A percentile compares a stretch with the other conserved stretches of the same genome.
phyloP scores from a whole-genome alignment of 257 asterid genomes.

The Lantana camara region DNA sequence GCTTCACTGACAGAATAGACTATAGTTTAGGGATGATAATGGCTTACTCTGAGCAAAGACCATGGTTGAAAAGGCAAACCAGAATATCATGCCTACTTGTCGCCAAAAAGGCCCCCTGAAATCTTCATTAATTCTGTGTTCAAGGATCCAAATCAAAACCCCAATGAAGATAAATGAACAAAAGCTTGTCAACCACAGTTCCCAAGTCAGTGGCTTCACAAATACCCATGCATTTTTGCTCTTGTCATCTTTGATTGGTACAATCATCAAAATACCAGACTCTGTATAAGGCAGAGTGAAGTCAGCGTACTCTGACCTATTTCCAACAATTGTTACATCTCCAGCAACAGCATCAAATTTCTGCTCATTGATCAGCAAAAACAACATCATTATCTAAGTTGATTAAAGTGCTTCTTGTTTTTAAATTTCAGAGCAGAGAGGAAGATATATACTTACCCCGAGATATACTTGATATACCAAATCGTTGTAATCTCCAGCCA shows the following conservation, averaged over 20 bases:
- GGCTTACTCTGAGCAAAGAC: constrained; percentile 52
- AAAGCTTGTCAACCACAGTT: constrained; percentile 42
- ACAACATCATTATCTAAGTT: neutral
- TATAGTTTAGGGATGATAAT: too few species aligned
- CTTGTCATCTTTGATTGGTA: constrained; percentile 27
- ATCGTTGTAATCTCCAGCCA: constrained; percentile 28
- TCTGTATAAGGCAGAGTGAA: constrained; percentile 48
- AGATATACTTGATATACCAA: constrained; percentile 29
- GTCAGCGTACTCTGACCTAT: constrained; percentile 38
- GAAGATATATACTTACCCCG: constrained; percentile 28
- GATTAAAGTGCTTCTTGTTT: too few species aligned
- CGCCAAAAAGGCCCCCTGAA: constrained; percentile 39
- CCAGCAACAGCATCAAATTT: constrained; percentile 42
- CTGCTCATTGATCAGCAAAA: constrained; percentile 25
- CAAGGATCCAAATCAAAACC: constrained; percentile 38
- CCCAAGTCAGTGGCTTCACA: constrained; percentile 42
- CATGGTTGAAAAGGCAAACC: constrained; percentile 67
- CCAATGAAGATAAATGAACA: constrained; percentile 37
- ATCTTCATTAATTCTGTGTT: constrained; percentile 40
- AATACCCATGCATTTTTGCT: constrained; percentile 37
- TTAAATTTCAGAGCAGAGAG: neutral
- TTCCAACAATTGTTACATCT: constrained; percentile 42
- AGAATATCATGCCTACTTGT: constrained; percentile 53
- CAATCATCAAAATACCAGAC: constrained; percentile 43
- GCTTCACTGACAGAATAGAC: neutral